Evolutionary conservation across 306 rosid species (phyloP), one percentile per base, ranked within the genome.

Genomic region (Cicer yamashitae): DNA sequence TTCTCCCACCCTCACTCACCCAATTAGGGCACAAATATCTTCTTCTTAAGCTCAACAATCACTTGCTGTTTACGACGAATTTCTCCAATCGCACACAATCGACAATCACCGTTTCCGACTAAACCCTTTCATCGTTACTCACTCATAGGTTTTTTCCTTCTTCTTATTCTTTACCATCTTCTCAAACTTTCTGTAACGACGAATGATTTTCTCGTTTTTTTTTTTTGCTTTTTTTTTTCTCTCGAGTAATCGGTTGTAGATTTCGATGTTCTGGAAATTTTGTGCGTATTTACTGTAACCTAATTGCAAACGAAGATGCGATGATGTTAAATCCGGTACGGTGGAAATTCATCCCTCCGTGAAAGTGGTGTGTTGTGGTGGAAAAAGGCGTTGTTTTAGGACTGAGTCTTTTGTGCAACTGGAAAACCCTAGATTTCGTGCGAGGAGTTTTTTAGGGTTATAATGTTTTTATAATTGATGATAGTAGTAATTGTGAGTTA

Each of bases 341-440:
- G 40, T 17, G 7, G n/a, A 57, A 15, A 65, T 38, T 12, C 14
- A 11, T 52, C 13, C 10, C 13, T 44, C 50, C 4, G 52, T 13
- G 14, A 17, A 38, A 38, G 30, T 17, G 30, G 53, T 18, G 38
- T 53, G 65, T 50, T 9, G 15, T 40, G 8, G 80, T 7, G 13
- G 34, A 11, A 3, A 61, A 52, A 14, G 12, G 56, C 9, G 13
- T 14, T 6, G 47, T 59, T 59, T 50, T 12, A 15, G 38, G 9
- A 44, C 14, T 61, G 9, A 9, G 7, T 60, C 14, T 2, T 40
- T 52, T 10, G 18, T 6, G 18, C 47, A 5, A 11, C n/a, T 13
- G 7, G 58, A 15, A 67, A 57, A 77, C 81, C 81, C 75, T 77
- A 77, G 67, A 25, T 59, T 73, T 59, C 58, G 46, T 30, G 10